Evolutionary conservation across 352 stramenopile genomes (phyloP).

Genomic region (Phytophthora pseudosyringae): DNA sequence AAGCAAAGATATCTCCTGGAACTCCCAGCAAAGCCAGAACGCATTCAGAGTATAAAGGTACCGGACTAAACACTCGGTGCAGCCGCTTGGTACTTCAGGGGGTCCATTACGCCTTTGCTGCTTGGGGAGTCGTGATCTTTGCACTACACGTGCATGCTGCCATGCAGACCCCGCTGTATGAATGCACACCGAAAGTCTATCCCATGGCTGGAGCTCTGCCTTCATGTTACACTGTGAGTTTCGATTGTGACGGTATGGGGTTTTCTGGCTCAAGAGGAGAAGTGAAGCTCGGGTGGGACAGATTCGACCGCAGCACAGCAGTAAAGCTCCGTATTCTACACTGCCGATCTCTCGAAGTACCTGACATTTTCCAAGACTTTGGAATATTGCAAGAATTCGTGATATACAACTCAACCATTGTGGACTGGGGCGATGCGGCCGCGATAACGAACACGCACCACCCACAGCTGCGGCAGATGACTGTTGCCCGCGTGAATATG

Average conservation of each 20-base stretch:
- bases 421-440: constrained; percentile 27
- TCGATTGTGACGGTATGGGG: constrained; percentile 36
- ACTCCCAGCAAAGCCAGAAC: neutral
- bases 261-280: constrained; percentile 20
- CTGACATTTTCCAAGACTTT: constrained; percentile 38
- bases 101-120: constrained; percentile 8
- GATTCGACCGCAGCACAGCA: constrained; percentile 33
- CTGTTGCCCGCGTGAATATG: constrained; percentile 41
- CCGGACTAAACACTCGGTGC: neutral
- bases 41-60: neutral
- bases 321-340: constrained; percentile 35
- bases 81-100: constrained; percentile 1
- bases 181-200: constrained; percentile 29
- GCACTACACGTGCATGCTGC: constrained; percentile 29
- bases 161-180: constrained; percentile 12
- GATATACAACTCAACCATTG: constrained; percentile 50
- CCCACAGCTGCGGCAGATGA: constrained; percentile 34
- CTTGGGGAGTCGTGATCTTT: constrained; percentile 30
- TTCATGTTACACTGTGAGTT: constrained; percentile 39
- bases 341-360: constrained; percentile 42
- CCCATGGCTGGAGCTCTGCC: constrained; percentile 36
- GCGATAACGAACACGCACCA: constrained; percentile 38
- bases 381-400: constrained; percentile 31
- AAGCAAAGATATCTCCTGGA: neutral
- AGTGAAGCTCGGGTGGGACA: constrained; percentile 16